Conservation (phyloP, 2,329 filamentous ascomycete genomes). For the Phyllosticta paracitricarpa region DNA sequence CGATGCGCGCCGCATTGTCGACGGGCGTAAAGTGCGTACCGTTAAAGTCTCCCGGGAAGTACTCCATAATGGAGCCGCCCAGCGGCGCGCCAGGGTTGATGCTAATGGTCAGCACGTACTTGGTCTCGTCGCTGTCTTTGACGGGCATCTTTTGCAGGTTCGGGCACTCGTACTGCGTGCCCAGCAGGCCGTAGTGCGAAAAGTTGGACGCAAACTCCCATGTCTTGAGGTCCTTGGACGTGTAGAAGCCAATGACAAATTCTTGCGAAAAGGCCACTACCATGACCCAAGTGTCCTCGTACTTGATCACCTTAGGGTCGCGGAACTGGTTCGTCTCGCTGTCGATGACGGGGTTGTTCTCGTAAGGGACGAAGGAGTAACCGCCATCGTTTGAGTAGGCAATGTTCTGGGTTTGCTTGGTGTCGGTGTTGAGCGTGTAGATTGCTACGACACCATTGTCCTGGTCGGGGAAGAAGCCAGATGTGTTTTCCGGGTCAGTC, state of each 20-base stretch:
- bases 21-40: slow-evolving; percentile 49
- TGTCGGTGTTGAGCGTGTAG: slow-evolving; percentile 39
- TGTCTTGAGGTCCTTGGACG: slow-evolving; percentile 46
- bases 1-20: slow-evolving; percentile 33
- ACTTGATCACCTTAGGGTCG: slow-evolving; percentile 56
- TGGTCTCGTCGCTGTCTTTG: slow-evolving; percentile 29
- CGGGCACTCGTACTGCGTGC: slow-evolving; percentile 53
- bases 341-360: slow-evolving; percentile 50
- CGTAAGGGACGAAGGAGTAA: slow-evolving; percentile 51
- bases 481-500: slow-evolving; percentile 54
- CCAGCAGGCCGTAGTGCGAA: slow-evolving; percentile 42
- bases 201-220: slow-evolving; percentile 54
- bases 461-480: slow-evolving; percentile 53
- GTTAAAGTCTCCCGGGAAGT: slow-evolving; percentile 52
- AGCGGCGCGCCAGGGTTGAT: slow-evolving; percentile 49
- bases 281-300: slow-evolving; percentile 48
- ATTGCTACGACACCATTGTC: slow-evolving; percentile 54
- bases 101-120: slow-evolving; percentile 40
- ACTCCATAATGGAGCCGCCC: slow-evolving; percentile 46
- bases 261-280: slow-evolving; percentile 45
- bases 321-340: slow-evolving; percentile 49
- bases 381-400: slow-evolving; percentile 54
- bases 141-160: slow-evolving; percentile 50
- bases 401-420: slow-evolving; percentile 46
- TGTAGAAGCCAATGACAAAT: slow-evolving; percentile 51